phyloP scores from a whole-genome alignment of 192 early-diverging fungal species.

The Geranomyces michiganensis region DNA sequence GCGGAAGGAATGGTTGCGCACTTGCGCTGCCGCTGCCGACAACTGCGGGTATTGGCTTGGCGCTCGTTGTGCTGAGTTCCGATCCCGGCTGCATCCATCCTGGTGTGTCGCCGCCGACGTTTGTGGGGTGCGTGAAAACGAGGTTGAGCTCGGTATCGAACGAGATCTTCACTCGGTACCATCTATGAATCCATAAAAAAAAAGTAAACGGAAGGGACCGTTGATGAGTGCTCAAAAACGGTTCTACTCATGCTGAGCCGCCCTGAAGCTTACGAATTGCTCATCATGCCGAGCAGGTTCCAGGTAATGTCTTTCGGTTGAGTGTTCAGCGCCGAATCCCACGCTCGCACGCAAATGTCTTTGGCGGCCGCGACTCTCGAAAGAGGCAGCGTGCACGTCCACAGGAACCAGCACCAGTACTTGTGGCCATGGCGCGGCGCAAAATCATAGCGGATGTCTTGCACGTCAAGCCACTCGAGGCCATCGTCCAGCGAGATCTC shows the following conservation, averaged over 20 bases:
- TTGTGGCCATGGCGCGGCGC: conserved; percentile 38
- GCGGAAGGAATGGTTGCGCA: neutral
- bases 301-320: conserved; percentile 64
- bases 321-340: conserved; percentile 62
- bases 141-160: conserved; percentile 17
- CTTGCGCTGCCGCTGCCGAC: too few species aligned
- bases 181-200: conserved; percentile 37
- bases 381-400: conserved; percentile 49
- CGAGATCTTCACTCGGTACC: conserved; percentile 57
- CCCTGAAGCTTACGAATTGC: conserved; percentile 46
- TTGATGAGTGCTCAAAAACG: neutral
- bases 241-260: too few species aligned
- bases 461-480: conserved; percentile 66
- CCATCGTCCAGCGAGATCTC: conserved; percentile 81
- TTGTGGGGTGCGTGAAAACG: conserved; percentile 59
- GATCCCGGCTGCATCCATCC: conserved; percentile 59
- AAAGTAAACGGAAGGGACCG: neutral
- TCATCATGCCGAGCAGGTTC: conserved; percentile 82
- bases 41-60: neutral
- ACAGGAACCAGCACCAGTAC: conserved; percentile 71
- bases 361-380: conserved; percentile 38
- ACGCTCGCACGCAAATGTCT: conserved; percentile 64
- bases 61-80: conserved; percentile 1
- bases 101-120: conserved; percentile 41
- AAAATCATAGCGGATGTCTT: conserved; percentile 47